Evolutionary conservation across 1,284 basidiomycete species (phyloP).

Genomic region (Melanopsichium pennsylvanicum): DNA sequence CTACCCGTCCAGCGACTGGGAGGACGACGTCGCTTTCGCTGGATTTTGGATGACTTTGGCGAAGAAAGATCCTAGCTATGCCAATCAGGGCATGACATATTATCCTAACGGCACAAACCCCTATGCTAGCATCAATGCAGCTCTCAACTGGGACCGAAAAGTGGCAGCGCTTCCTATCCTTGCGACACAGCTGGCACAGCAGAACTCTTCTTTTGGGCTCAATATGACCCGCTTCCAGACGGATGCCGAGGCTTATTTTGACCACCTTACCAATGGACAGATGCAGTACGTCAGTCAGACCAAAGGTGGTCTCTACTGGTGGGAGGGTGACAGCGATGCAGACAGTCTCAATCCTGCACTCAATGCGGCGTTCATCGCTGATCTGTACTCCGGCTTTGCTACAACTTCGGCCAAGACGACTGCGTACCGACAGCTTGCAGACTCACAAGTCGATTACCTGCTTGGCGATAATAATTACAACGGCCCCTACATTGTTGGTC

Average conservation of each 20-base stretch:
- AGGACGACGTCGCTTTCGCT: constrained; percentile 71
- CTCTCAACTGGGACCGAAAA: constrained; percentile 90
- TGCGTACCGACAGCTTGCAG: constrained; percentile 77
- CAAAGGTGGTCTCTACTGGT: constrained; percentile 79
- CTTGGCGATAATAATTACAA: constrained; percentile 88
- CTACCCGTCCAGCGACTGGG: constrained; percentile 76
- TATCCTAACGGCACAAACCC: constrained; percentile 71
- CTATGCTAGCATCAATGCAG: constrained; percentile 71
- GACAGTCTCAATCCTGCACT: constrained; percentile 84
- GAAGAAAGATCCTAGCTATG: constrained; percentile 72
- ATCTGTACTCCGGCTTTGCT: constrained; percentile 75
- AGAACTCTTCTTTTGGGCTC: constrained; percentile 71
- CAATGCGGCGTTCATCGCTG: constrained; percentile 82
- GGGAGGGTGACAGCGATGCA: constrained; percentile 78
- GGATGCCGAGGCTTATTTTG: constrained; percentile 79
- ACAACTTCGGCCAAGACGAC: constrained; percentile 70
- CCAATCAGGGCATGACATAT: constrained; percentile 74
- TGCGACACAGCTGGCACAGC: constrained; percentile 69
- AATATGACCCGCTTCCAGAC: constrained; percentile 75
- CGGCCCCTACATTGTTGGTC: constrained; percentile 80
- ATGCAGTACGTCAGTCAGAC: constrained; percentile 65
- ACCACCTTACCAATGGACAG: constrained; percentile 73
- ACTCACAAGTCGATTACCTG: constrained; percentile 79
- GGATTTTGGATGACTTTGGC: constrained; percentile 80
- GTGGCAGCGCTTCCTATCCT: constrained; percentile 78